Evolutionary conservation across 805 yeast genomes (phyloP), one percentile per base, ranked within the genome.

Genomic region (Kazachstania viticola): DNA sequence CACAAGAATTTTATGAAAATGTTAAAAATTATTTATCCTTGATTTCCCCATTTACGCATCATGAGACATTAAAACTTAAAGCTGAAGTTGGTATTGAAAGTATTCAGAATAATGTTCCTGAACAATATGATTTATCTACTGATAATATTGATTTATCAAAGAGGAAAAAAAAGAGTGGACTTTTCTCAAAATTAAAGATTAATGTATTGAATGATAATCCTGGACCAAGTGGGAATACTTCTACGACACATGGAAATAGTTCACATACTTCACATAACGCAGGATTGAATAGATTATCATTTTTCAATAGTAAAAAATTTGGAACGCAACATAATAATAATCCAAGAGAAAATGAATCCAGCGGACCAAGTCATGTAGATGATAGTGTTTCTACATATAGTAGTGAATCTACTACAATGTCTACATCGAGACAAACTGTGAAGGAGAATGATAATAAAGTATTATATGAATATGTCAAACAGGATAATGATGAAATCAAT

Each of bases 11-110:
- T 9, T 45, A 51, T 40, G 67, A 68, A 16, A 52, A 70, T 29
- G 49, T 87, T 31, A 58, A 62, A 14, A 62, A 65, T 21, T 71
- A 79, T 25, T 54, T 80, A 23, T 44, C 56, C 9, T 50, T 69
- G 2, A 61, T 87, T 34, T 68, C 75, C 32, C 67, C 66, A 29
- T 83, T 84, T 43, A 69, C 87, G 37, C 59, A 66, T 28, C 75
- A 78, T 39, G 98, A 91, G 50, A 75, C 82, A 4, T 57, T 58
- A 19, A 70, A 94, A 38, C 77, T 91, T 15, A 65, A 67, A 25
- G 70, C 78, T 9, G 94, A 85, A 49, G 97, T 87, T 14, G 88
- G 80, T 46, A 76, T 88, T 31, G 96, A 88, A 54, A 75, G 91
- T 17, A 84, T 91, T 43, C 91, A 83, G 54, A 72, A 77, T 37